A percentile compares a stretch with the other conserved stretches of the same genome.
Evolutionary conservation across 768 basidiomycete species (phyloP).

Genomic region (Lentinus tigrinus): DNA sequence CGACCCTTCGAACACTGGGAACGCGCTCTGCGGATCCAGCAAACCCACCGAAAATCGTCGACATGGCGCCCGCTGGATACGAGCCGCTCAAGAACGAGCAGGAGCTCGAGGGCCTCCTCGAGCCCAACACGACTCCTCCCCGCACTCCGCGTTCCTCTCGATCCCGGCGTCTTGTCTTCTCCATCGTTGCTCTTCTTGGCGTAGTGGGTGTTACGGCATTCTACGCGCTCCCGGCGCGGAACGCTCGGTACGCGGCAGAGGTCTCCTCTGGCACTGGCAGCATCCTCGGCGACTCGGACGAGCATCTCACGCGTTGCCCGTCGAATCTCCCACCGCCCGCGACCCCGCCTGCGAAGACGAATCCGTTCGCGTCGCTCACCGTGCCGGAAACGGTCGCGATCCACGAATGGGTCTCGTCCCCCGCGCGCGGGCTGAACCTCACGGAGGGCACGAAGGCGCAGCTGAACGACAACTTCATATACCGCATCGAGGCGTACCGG

Average conservation of each 20-base stretch:
- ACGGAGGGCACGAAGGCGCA: constrained; percentile 33
- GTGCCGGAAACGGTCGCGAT: constrained; percentile 43
- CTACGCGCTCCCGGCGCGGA: constrained; percentile 8
- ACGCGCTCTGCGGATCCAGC: not conserved
- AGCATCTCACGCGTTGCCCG: constrained; percentile 34
- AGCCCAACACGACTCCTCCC: not conserved
- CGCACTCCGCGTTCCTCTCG: not conserved
- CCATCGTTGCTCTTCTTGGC: constrained; percentile 5
- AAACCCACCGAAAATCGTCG: not conserved
- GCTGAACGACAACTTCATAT: constrained; percentile 50
- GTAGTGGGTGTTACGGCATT: constrained; percentile 11
- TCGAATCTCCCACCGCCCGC: constrained; percentile 33
- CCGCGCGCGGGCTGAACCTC: constrained; percentile 46
- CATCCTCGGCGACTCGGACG: not conserved
- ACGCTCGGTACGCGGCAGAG: not conserved
- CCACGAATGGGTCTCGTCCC: constrained; percentile 44
- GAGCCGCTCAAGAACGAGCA: constrained; percentile 17
- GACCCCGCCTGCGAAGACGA: constrained; percentile 40
- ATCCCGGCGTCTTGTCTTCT: constrained; percentile 5
- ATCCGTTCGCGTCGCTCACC: constrained; percentile 53
- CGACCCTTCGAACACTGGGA: not conserved
- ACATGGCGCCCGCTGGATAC: constrained; percentile 15
- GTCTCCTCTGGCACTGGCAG: not conserved
- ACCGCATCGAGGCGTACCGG: constrained; percentile 47
- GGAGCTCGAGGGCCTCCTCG: constrained; percentile 7